These are phyloP conservation scores for Penicillium verrucosum DNA, from an alignment of 2,329 filamentous ascomycete genomes.

Conservation along the genomic window DNA sequence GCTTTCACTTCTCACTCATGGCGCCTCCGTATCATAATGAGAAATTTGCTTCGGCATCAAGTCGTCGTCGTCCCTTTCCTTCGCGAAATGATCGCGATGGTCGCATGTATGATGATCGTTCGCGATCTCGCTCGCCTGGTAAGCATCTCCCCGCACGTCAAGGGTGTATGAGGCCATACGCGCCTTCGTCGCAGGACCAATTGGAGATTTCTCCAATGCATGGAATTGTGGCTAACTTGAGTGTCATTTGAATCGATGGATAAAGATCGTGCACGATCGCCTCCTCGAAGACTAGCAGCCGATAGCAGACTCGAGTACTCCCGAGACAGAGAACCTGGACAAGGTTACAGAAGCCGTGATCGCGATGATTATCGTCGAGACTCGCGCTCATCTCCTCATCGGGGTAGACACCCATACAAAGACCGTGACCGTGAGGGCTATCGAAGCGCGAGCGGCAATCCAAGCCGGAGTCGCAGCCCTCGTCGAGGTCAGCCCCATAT, in stretches of 20 bases:
- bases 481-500: conserved; percentile 39
- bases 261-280: conserved; percentile 39
- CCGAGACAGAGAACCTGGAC: conserved; percentile 31
- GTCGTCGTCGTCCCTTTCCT: conserved; percentile 25
- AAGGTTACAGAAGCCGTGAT: conserved; percentile 33
- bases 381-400: conserved; percentile 37
- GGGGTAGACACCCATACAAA: conserved; percentile 38
- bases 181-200: conserved; percentile 17
- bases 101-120: conserved; percentile 48
- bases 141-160: conserved; percentile 47
- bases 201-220: conserved; percentile 12
- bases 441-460: conserved; percentile 37
- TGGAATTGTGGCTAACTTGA: conserved; percentile 38
- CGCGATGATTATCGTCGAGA: conserved; percentile 36
- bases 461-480: conserved; percentile 37
- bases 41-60: conserved; percentile 23
- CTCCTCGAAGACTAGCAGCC: conserved; percentile 36
- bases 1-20: background rate
- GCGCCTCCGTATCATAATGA: conserved; percentile 28
- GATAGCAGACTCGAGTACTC: conserved; percentile 38
- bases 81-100: conserved; percentile 40
- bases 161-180: conserved; percentile 22
- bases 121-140: conserved; percentile 43
- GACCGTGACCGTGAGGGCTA: conserved; percentile 50
- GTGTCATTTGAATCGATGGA: conserved; percentile 8